Conservation (phyloP, 305 asterid genomes). For the Stenogyne calaminthoides region DNA sequence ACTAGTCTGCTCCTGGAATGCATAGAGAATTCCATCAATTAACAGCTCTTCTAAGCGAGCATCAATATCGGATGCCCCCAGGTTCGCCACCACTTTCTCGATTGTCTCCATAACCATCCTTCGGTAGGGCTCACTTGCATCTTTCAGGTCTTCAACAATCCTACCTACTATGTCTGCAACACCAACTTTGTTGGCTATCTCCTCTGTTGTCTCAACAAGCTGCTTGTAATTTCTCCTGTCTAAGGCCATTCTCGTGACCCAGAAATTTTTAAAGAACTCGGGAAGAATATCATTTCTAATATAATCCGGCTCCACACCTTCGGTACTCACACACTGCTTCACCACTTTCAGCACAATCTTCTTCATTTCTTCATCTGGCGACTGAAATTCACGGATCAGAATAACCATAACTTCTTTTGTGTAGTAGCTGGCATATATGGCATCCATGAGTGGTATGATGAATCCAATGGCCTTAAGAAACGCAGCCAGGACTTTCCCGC, state of each 20-base stretch:
- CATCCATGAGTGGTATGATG: constrained; percentile 98
- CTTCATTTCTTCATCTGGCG: constrained; percentile 99
- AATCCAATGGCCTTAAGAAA: constrained; percentile 94
- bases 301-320: constrained; percentile 92
- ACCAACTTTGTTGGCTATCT: constrained; percentile 96
- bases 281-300: constrained; percentile 91
- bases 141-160: constrained; percentile 92
- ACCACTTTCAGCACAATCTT: constrained; percentile 97
- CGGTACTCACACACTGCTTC: constrained; percentile 98
- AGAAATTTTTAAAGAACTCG: constrained; percentile 90
- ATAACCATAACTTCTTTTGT: constrained; percentile 96
- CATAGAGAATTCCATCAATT: constrained; percentile 94
- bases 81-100: constrained; percentile 88
- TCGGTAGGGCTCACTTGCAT: constrained; percentile 94
- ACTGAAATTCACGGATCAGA: constrained; percentile 93
- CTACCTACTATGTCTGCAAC: constrained; percentile 95
- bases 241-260: constrained; percentile 98
- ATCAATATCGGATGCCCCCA: constrained; percentile 93
- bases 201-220: constrained; percentile 94
- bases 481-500: constrained; percentile 98
- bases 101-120: constrained; percentile 99
- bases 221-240: constrained; percentile 94
- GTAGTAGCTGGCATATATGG: constrained; percentile 89
- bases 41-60: constrained; percentile 87
- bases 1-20: constrained; percentile 97